Conservation (phyloP, 164 flowering plant species). For the Magnolia changhungtana region DNA sequence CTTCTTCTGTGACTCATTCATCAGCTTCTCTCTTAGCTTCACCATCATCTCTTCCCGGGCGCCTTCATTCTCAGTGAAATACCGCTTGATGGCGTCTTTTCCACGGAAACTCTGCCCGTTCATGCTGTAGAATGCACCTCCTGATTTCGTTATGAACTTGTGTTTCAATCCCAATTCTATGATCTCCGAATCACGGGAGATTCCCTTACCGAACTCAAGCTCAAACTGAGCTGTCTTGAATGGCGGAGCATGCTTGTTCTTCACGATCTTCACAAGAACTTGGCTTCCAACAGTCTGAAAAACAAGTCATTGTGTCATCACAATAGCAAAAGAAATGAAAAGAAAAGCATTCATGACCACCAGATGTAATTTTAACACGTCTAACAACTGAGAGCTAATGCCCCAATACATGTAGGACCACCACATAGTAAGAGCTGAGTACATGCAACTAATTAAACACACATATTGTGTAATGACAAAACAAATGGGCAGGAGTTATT, state of each 20-base stretch:
- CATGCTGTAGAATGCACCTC: constrained; percentile 33
- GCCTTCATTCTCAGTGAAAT: constrained; percentile 38
- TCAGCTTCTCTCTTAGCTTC: constrained; percentile 63
- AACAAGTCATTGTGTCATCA: neutral
- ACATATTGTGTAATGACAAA: neutral
- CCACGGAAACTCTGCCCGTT: constrained; percentile 54
- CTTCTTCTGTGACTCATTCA: constrained; percentile 23
- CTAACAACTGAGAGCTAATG: neutral
- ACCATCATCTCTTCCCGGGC: constrained; percentile 46
- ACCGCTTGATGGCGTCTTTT: constrained; percentile 56
- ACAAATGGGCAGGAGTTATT: neutral
- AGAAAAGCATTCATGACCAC: neutral
- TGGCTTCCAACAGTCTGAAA: constrained; percentile 72
- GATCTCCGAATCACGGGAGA: constrained; percentile 60
- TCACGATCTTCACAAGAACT: constrained; percentile 80
- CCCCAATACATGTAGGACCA: neutral
- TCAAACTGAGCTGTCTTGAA: constrained; percentile 77
- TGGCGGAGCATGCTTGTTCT: constrained; percentile 95
- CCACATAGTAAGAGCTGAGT: neutral
- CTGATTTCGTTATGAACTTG: constrained; percentile 50
- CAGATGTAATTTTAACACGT: neutral
- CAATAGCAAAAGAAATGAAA: neutral
- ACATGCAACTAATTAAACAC: neutral
- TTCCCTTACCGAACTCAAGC: constrained; percentile 94
- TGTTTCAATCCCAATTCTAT: constrained; percentile 64